phyloP scores from a whole-genome alignment of 192 early-diverging fungal species.

The Coemansia sp. region DNA sequence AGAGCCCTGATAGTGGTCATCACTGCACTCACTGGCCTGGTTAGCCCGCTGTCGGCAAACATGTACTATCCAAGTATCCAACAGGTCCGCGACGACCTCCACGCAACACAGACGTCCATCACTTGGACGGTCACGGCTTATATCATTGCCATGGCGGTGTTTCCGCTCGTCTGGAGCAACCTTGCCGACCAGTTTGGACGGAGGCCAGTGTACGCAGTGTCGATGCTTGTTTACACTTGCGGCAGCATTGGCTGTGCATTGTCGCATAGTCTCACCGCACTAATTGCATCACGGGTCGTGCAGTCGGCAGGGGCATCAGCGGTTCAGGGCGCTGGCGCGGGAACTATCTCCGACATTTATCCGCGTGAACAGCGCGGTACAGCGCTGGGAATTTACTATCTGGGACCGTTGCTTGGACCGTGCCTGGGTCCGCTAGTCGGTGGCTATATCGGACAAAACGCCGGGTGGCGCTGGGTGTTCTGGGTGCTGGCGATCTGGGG shows the following conservation, averaged over 20 bases:
- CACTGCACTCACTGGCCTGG: constrained; percentile 45
- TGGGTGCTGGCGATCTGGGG: constrained; percentile 62
- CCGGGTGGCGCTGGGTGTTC: constrained; percentile 63
- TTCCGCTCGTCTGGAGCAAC: constrained; percentile 61
- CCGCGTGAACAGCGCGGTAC: constrained; percentile 57
- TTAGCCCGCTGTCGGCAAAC: constrained; percentile 56
- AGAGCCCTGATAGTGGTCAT: constrained; percentile 45
- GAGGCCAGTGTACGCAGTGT: constrained; percentile 44
- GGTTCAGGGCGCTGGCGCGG: constrained; percentile 55
- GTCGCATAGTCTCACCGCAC: constrained; percentile 28
- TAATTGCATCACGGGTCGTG: constrained; percentile 54
- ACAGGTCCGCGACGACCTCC: constrained; percentile 41
- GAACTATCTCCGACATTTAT: constrained; percentile 60
- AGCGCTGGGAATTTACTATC: constrained; percentile 58
- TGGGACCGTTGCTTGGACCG: constrained; percentile 58
- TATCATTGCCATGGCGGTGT: constrained; percentile 55
- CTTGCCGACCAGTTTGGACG: constrained; percentile 59
- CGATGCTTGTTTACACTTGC: constrained; percentile 47
- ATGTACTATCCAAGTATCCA: constrained; percentile 59
- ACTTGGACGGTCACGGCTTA: constrained; percentile 56
- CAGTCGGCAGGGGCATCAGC: constrained; percentile 57
- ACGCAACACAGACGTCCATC: constrained; percentile 34
- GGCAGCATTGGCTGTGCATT: constrained; percentile 57
- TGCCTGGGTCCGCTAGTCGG: constrained; percentile 60
- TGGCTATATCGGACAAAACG: constrained; percentile 55